Conservation (phyloP, 2,329 filamentous ascomycete species). For the Colletotrichum brevisporum region DNA sequence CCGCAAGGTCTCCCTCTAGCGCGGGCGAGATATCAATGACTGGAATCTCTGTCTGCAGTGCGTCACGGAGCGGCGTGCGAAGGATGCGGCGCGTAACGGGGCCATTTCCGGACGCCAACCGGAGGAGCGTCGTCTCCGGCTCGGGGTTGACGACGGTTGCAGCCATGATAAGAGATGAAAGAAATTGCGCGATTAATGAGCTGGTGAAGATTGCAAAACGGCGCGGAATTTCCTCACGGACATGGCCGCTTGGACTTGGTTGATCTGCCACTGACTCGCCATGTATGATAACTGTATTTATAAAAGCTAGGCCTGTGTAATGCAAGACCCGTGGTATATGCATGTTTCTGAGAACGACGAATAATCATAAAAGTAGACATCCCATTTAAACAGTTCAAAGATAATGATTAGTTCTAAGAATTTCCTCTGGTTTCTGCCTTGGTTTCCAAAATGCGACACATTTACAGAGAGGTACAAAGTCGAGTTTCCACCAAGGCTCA, state of each 20-base stretch:
- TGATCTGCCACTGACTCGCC: background rate
- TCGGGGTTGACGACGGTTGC: background rate
- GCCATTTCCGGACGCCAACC: constrained; percentile 54
- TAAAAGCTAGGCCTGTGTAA: no score
- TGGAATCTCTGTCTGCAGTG: constrained; percentile 62
- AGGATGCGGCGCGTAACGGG: constrained; percentile 54
- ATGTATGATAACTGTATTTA: background rate
- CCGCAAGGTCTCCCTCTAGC: constrained; percentile 52
- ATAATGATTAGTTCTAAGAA: no score
- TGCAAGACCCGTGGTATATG: no score
- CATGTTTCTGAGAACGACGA: no score
- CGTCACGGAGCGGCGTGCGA: constrained; percentile 53
- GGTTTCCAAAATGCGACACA: no score
- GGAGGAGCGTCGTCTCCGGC: constrained; percentile 47
- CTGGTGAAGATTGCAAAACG: no score
- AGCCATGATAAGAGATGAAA: background rate
- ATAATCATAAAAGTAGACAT: no score
- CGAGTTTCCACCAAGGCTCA: no score
- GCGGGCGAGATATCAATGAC: constrained; percentile 64
- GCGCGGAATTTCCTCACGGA: background rate
- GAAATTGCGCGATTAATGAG: background rate
- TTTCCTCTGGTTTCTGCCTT: no score
- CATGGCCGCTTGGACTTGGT: background rate
- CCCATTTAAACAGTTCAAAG: no score
- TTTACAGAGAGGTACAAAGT: no score